Conservation (phyloP, 139 green algal genomes). For the Coelastrella sp. region DNA sequence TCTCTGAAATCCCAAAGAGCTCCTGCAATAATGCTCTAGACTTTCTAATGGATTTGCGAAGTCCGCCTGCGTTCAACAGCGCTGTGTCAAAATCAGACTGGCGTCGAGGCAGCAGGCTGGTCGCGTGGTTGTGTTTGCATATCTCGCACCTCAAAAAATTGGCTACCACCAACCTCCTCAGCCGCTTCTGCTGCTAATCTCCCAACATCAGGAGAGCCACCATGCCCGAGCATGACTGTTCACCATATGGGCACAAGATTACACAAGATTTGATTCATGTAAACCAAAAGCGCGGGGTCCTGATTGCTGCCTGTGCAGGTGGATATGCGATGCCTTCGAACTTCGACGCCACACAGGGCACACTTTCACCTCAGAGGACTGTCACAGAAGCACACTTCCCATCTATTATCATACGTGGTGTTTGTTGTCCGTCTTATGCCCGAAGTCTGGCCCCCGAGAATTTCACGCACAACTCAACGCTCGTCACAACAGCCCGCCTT, state of each 20-base stretch:
- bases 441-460: too few species aligned
- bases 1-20: conserved; percentile 28
- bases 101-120: not conserved
- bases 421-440: too few species aligned
- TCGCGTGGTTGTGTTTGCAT: not conserved
- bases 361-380: too few species aligned
- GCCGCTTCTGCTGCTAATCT: conserved; percentile 31
- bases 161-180: not conserved
- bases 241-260: too few species aligned
- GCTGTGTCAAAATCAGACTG: not conserved
- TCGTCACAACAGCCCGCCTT: not conserved
- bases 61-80: not conserved
- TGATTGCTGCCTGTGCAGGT: too few species aligned
- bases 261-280: too few species aligned
- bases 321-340: too few species aligned
- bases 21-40: conserved; percentile 36
- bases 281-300: too few species aligned
- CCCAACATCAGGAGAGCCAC: conserved; percentile 1
- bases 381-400: too few species aligned
- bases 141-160: conserved; percentile 21
- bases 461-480: too few species aligned
- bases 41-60: conserved; percentile 14
- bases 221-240: not conserved
- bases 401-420: too few species aligned
- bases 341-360: too few species aligned